Base-by-base conservation (phyloP, 2,329 filamentous ascomycete species). In the Aspergillus felis region DNA sequence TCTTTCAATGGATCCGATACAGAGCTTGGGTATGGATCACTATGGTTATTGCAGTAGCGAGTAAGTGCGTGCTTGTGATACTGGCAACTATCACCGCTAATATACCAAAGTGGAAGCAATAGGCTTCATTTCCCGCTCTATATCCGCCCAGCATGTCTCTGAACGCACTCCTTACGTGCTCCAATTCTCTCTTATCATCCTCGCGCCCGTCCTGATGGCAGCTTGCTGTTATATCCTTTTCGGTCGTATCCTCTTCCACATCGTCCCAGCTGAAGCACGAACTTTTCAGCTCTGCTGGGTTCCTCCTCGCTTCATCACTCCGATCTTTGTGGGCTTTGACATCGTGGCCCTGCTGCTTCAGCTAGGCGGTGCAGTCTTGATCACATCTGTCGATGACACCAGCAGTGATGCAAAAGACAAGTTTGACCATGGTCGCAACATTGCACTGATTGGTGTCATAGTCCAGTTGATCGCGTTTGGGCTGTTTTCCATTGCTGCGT, bases 401-500 rank as follows among this genome's bases (percentile, higher is more conserved):
- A 60, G 62, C 42, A 42, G 42, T 4, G 48, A 60, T 55, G 72
- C 71, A 5, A 29, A 52, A 0, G 55, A 68, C 2, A 72, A 71
- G 60, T 55, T 76, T 12, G 59, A 74, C 22, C 60, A 51, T 17
- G 77, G 76, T 12, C 77, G 74, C 56, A 57, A 67, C 7, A 69
- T 79, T 35, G 77, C 77, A 2, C 64, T 76, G 20, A 64, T 66
- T 3, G 77, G 77, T n/a, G 74, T 79, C 6, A 69, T 68, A n/a
- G 57, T 78, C 1, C 79, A 81, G 57, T 69, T 82, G 12, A 64
- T 62, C 0, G 79, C 76, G 1, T 81, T 81, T 57, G 78, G 79
- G 0, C 66, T 81, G 2, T 81, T 82, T 55, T 73, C 71, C 4
- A 55, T 82, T 27, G 67, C 79, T 5, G 78, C 79, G 0, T 67